These are phyloP conservation scores for Kwoniella bestiolae DNA, from an alignment of 768 basidiomycete genomes.

Conservation along the genomic window DNA sequence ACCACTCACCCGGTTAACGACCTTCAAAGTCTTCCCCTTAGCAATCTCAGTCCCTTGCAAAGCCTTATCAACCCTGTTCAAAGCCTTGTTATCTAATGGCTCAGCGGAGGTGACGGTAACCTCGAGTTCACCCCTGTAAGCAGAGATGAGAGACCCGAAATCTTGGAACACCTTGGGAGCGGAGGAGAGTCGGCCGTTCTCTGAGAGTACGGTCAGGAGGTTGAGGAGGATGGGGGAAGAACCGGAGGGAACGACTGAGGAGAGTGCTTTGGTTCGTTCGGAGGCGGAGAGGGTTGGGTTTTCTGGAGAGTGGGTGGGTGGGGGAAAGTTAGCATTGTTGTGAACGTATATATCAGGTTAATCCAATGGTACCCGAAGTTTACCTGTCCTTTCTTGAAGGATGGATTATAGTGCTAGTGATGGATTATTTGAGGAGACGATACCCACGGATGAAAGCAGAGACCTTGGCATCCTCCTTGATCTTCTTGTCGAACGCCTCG, in stretches of 20 bases:
- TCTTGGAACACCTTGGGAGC: constrained; percentile 84
- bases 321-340: neutral
- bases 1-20: constrained; percentile 80
- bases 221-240: constrained; percentile 78
- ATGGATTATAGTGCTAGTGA: neutral
- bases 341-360: no score
- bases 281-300: constrained; percentile 89
- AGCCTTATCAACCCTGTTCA: constrained; percentile 76
- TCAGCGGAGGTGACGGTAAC: constrained; percentile 87
- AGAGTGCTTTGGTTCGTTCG: constrained; percentile 73
- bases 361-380: no score
- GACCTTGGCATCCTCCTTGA: constrained; percentile 70
- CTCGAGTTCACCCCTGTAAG: constrained; percentile 89
- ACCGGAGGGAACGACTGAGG: constrained; percentile 64
- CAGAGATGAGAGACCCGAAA: constrained; percentile 84
- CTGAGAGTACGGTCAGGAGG: constrained; percentile 82
- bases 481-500: constrained; percentile 68
- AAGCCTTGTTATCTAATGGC: constrained; percentile 72
- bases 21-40: constrained; percentile 84
- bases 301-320: constrained; percentile 40
- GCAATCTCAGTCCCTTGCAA: constrained; percentile 86
- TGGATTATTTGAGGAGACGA: neutral
- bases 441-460: constrained; percentile 67
- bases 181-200: constrained; percentile 89
- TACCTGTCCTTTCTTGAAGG: no score